Base-by-base conservation (phyloP, 371 early-diverging fungal species). In the Parasitella parasitica region DNA sequence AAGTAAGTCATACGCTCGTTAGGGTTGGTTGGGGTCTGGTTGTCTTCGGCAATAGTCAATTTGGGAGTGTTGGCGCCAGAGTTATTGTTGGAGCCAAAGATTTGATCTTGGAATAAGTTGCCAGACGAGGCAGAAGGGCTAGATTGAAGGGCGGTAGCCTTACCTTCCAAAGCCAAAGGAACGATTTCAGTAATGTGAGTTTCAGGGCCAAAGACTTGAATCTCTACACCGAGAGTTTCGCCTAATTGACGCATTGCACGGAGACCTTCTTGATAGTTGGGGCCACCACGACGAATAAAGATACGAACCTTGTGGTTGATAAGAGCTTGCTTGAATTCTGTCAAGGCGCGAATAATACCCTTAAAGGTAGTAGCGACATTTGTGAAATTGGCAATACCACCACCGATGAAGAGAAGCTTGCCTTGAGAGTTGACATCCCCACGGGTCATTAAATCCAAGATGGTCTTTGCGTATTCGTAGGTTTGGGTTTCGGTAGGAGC, bases 351-450 rank as follows among this genome's bases (percentile, higher is more conserved):
- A 64, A 96, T 92, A 72, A 98, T 93, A 65, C 98, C 98, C 92
- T 98, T 97, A 90, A 98, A 98, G 24, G 98, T 98, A 53, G 96
- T 86, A 18, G 97, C 97, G 18, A 98, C 98, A 78, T 98, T 97
- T 78, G 98, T 98, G 66, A 98, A 98, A 90, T 98, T 98, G 80
- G 98, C 98, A 71, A 98, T 98, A 78, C 98, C 98, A 72, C 98
- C 98, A 71, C 98, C 98, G 70, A 98, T 94, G 77, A 98, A 93
- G 55, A 98, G 82, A 59, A 96, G 85, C 77, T 98, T 98, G 72
- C 97, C 97, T 27, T 94, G 87, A 55, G 93, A 87, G 70, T 94
- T 86, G 41, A 78, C 83, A 7, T 80, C 70, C 57, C 90, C 90
- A 54, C 96, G 94, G 12, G 97, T 97, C 98, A 98, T 98, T 55